Conservation (phyloP, 2,329 filamentous ascomycete species). For the Pleoardoris graminearum region DNA sequence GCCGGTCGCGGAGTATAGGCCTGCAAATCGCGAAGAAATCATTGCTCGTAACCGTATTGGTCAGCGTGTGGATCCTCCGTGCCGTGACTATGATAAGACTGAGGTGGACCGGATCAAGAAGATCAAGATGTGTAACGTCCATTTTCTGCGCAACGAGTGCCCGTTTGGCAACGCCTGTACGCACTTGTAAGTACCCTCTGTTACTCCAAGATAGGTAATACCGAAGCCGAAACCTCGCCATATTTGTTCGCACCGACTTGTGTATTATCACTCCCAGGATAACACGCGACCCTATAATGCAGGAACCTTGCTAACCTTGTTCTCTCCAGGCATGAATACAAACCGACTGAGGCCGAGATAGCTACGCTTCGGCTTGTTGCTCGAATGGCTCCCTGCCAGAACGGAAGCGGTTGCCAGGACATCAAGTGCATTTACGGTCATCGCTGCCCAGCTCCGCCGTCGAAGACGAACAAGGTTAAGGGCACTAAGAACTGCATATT, state of each 20-base stretch:
- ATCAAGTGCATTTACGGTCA: constrained; percentile 66
- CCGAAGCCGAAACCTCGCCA: too few species aligned
- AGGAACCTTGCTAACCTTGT: neutral
- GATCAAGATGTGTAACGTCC: constrained; percentile 65
- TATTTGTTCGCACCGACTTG: neutral
- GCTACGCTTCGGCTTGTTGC: constrained; percentile 61
- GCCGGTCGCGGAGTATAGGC: constrained; percentile 24
- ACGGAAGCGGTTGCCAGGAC: constrained; percentile 61
- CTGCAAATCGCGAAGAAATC: constrained; percentile 35
- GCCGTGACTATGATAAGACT: constrained; percentile 56
- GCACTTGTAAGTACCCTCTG: constrained; percentile 49
- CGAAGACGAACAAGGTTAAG: constrained; percentile 47
- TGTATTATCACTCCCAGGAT: neutral
- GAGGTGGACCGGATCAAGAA: constrained; percentile 64
- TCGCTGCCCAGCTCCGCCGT: constrained; percentile 58
- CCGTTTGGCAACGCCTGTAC: constrained; percentile 59
- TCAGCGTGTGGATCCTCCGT: constrained; percentile 60
- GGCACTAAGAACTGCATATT: constrained; percentile 61
- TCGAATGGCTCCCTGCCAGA: constrained; percentile 65
- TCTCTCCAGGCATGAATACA: constrained; percentile 48
- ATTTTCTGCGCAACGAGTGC: constrained; percentile 62
- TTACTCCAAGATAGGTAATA: too few species aligned
- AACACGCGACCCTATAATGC: neutral
- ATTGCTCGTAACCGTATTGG: constrained; percentile 62
- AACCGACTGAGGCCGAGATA: constrained; percentile 57